phyloP scores from a whole-genome alignment of 768 basidiomycete genomes.

The Hortiboletus flavorubellus region DNA sequence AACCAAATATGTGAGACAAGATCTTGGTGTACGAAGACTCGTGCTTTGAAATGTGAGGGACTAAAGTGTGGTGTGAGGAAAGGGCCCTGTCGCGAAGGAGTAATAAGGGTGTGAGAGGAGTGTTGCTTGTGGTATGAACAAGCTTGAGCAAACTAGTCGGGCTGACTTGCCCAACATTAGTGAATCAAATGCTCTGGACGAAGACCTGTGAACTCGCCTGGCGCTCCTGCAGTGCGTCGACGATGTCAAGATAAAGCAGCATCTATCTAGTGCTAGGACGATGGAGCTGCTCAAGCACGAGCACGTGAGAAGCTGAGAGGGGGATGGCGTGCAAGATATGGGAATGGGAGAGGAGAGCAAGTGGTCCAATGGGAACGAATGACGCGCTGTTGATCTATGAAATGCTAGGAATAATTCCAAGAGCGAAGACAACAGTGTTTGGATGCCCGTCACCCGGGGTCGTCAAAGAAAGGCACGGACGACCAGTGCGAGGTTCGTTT shows the following conservation, averaged over 20 bases:
- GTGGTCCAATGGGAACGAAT: constrained; percentile 61
- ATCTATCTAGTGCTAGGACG: constrained; percentile 83
- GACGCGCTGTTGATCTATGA: constrained; percentile 53
- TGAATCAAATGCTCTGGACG: constrained; percentile 64
- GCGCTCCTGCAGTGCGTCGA: constrained; percentile 64
- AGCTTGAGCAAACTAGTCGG: constrained; percentile 50
- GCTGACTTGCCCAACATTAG: constrained; percentile 40
- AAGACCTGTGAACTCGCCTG: constrained; percentile 45
- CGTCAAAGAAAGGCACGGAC: constrained; percentile 56
- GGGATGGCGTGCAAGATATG: constrained; percentile 60
- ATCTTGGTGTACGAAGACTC: constrained; percentile 92
- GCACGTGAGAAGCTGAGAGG: constrained; percentile 55
- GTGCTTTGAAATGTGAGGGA: constrained; percentile 79
- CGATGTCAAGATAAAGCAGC: constrained; percentile 79
- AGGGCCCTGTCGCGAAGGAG: constrained; percentile 43
- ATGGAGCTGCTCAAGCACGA: constrained; percentile 80
- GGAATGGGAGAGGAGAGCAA: constrained; percentile 63
- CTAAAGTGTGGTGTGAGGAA: constrained; percentile 17
- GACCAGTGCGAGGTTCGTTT: constrained; percentile 49
- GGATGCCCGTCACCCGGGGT: constrained; percentile 53
- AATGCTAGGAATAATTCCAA: constrained; percentile 51
- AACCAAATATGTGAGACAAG: constrained; percentile 73
- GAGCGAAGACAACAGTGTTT: constrained; percentile 64
- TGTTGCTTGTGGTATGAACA: constrained; percentile 39
- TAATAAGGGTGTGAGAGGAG: constrained; percentile 42